A percentile compares a stretch with the other conserved stretches of the same genome.
These are phyloP conservation scores for Penicillium steckii DNA, from an alignment of 495 filamentous ascomycete genomes.

Conservation along the genomic window DNA sequence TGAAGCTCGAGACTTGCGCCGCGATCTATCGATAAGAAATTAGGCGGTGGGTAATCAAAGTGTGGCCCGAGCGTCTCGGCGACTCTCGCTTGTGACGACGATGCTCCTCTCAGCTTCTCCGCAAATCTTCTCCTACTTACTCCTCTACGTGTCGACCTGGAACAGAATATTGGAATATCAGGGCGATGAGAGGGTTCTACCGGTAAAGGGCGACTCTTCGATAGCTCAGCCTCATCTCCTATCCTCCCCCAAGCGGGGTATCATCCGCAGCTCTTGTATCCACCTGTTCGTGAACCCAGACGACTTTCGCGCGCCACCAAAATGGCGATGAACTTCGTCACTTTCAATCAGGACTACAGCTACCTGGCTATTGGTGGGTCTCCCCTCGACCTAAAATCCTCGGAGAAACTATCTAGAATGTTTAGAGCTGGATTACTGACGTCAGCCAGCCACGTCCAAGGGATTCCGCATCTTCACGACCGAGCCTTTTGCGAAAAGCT, in stretches of 20 bases:
- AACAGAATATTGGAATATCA: background rate
- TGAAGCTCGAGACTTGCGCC: background rate
- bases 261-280: conserved; percentile 18
- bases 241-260: conserved; percentile 24
- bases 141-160: background rate
- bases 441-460: conserved; percentile 69
- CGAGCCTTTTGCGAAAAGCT: conserved; percentile 91
- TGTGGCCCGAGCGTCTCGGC: conserved; percentile 42
- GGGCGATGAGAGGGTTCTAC: conserved; percentile 15
- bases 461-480: conserved; percentile 96
- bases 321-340: conserved; percentile 92
- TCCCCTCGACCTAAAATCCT: background rate
- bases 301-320: conserved; percentile 19
- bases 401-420: background rate
- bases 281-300: background rate
- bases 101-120: conserved; percentile 26
- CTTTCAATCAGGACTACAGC: conserved; percentile 98
- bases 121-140: conserved; percentile 16
- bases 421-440: conserved; percentile 24
- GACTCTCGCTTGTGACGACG: conserved; percentile 36
- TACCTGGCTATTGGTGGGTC: conserved; percentile 84
- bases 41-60: conserved; percentile 36
- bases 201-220: conserved; percentile 25
- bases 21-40: conserved; percentile 18
- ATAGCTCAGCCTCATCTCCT: conserved; percentile 12